Percentiles rank a stretch among this genome's conserved stretches.
Conservation (phyloP, 257 asterid genomes). For the Striga asiatica region DNA sequence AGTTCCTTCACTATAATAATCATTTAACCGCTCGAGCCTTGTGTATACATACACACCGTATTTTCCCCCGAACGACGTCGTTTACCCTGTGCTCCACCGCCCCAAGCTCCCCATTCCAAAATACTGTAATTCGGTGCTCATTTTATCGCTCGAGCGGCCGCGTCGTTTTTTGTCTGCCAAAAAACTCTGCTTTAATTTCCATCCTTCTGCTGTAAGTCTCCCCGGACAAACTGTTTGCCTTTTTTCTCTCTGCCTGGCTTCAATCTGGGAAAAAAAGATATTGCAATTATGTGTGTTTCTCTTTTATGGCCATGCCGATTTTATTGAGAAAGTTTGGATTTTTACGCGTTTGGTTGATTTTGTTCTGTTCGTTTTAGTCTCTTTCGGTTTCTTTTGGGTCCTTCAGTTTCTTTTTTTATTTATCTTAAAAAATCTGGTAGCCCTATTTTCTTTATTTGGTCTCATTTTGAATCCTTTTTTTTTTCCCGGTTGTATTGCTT, state of each 20-base stretch:
- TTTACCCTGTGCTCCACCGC: conserved; percentile 6
- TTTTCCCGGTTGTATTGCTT: conserved; percentile 13
- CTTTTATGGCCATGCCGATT: not conserved
- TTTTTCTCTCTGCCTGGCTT: conserved; percentile 5
- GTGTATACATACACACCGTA: not conserved
- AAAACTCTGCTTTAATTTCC: conserved; percentile 18
- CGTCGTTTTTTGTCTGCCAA: conserved; percentile 20
- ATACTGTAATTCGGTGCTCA: not conserved
- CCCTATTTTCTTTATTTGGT: conserved; percentile 28
- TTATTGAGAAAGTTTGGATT: conserved; percentile 5
- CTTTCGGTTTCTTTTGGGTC: conserved; percentile 5
- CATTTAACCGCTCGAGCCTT: not conserved
- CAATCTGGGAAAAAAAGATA: conserved; percentile 14
- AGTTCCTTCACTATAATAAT: conserved; percentile 13
- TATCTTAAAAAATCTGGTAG: not conserved
- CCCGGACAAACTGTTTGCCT: conserved; percentile 1
- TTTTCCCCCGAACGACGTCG: conserved; percentile 20
- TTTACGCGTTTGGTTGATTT: conserved; percentile 4
- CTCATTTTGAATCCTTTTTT: conserved; percentile 14
- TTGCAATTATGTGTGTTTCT: not conserved
- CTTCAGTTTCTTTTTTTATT: conserved; percentile 10
- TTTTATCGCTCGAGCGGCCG: conserved; percentile 8
- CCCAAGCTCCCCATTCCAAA: not conserved
- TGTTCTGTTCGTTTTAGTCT: conserved; percentile 3
- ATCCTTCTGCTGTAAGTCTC: conserved; percentile 20